A percentile compares a stretch with the other conserved stretches of the same genome.
Evolutionary conservation across 139 green algal genomes (phyloP).

Genomic region (Chlamydomonas applanata): DNA sequence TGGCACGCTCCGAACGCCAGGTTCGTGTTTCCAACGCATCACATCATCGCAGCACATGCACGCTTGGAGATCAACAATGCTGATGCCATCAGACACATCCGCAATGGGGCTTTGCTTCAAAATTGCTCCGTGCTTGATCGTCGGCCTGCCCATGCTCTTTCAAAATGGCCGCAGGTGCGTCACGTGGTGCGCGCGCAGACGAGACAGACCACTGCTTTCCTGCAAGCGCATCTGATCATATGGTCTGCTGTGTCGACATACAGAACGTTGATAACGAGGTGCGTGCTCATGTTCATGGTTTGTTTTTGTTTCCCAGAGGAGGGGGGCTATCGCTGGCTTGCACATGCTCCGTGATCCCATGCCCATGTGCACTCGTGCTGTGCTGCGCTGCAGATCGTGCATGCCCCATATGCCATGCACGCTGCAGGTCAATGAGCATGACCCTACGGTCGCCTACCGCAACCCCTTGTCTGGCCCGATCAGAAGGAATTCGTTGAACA

Average conservation of each 20-base stretch:
- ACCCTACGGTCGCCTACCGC: constrained; percentile 18
- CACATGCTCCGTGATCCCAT: neutral
- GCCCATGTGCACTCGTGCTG: no score
- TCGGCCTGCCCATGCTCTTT: no score
- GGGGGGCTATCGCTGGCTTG: neutral
- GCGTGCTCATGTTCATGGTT: no score
- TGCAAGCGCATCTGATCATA: constrained; percentile 14
- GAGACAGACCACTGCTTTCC: constrained; percentile 31
- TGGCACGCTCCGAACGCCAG: constrained; percentile 21
- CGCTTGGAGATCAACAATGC: no score
- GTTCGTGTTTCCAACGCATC: no score
- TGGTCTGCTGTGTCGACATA: constrained; percentile 32
- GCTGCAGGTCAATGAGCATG: constrained; percentile 10
- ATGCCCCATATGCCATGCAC: no score
- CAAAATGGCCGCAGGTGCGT: no score
- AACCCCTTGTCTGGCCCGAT: constrained; percentile 36
- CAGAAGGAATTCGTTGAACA: constrained; percentile 25
- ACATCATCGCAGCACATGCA: no score
- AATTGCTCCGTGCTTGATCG: no score
- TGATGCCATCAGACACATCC: no score
- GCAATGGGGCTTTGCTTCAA: no score
- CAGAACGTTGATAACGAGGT: constrained; percentile 32
- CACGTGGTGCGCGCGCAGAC: constrained; percentile 18
- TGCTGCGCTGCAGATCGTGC: no score
- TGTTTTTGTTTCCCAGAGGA: constrained; percentile 6